phyloP scores from a whole-genome alignment of 2,329 filamentous ascomycete genomes.

The Trichoderma sp. region DNA sequence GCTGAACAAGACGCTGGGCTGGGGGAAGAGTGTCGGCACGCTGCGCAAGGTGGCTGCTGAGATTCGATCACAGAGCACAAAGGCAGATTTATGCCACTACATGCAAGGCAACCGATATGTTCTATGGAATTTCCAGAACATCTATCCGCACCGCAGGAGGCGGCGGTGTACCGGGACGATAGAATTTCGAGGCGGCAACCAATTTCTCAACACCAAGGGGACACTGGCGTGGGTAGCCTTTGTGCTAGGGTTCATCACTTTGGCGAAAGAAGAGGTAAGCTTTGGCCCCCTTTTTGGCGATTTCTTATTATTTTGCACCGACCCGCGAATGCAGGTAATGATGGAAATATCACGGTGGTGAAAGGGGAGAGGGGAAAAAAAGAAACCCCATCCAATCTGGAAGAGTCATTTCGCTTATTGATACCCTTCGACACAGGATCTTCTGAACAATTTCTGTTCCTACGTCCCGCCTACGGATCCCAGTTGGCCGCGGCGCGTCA shows the following conservation, averaged over 20 bases:
- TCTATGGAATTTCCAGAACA: constrained; percentile 42
- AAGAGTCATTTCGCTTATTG: constrained; percentile 15
- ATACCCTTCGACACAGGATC: constrained; percentile 28
- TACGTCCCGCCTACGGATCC: constrained; percentile 31
- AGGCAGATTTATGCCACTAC: constrained; percentile 35
- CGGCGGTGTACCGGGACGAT: constrained; percentile 38
- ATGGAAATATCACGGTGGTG: neutral
- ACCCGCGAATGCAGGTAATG: neutral
- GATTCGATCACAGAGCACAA: constrained; percentile 27
- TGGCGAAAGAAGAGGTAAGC: constrained; percentile 36
- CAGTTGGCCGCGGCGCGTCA: constrained; percentile 29
- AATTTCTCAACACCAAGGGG: constrained; percentile 38
- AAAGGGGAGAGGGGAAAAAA: neutral
- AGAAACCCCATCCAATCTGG: neutral
- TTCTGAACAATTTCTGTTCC: constrained; percentile 30
- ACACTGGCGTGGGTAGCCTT: constrained; percentile 41
- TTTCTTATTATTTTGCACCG: neutral
- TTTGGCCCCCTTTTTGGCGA: neutral
- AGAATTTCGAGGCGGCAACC: constrained; percentile 40
- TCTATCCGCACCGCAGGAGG: constrained; percentile 37
- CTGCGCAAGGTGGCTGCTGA: constrained; percentile 32
- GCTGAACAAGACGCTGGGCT: constrained; percentile 29
- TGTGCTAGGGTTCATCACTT: constrained; percentile 38
- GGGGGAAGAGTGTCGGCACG: constrained; percentile 28
- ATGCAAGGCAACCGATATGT: constrained; percentile 41